Evolutionary conservation across 768 basidiomycete genomes (phyloP).

Genomic region (Hypholoma sublateritium): DNA sequence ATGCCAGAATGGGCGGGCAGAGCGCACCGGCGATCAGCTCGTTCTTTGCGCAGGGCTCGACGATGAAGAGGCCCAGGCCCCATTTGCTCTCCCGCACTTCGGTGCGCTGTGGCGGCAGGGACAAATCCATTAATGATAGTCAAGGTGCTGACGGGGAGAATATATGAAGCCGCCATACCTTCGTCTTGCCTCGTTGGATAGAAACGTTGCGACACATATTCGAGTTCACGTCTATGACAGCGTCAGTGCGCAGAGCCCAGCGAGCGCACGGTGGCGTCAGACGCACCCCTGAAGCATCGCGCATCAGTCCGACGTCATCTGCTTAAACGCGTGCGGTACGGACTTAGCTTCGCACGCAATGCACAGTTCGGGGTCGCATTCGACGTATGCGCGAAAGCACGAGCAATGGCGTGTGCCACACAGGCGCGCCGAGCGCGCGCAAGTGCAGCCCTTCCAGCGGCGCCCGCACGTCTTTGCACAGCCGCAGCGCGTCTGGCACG

Average conservation of each 20-base stretch:
- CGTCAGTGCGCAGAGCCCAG: slow-evolving; percentile 17
- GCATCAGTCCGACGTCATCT: background rate
- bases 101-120: slow-evolving; percentile 31
- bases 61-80: slow-evolving; percentile 57
- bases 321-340: slow-evolving; percentile 15
- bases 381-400: slow-evolving; percentile 49
- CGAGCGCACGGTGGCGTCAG: background rate
- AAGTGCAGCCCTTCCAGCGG: slow-evolving; percentile 59
- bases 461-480: slow-evolving; percentile 54
- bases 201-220: slow-evolving; percentile 46
- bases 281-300: slow-evolving; percentile 18
- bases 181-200: slow-evolving; percentile 44
- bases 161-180: slow-evolving; percentile 30
- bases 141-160: background rate
- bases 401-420: slow-evolving; percentile 48
- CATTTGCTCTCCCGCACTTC: slow-evolving; percentile 43
- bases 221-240: slow-evolving; percentile 17
- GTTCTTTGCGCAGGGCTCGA: slow-evolving; percentile 39
- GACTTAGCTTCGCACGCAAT: slow-evolving; percentile 48
- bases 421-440: slow-evolving; percentile 28
- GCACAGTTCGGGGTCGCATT: slow-evolving; percentile 74
- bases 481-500: slow-evolving; percentile 56
- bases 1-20: background rate
- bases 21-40: slow-evolving; percentile 50
- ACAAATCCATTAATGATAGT: background rate